These are phyloP conservation scores for Lotmaria passim DNA, from an alignment of 208 protist species.

Conservation along the genomic window DNA sequence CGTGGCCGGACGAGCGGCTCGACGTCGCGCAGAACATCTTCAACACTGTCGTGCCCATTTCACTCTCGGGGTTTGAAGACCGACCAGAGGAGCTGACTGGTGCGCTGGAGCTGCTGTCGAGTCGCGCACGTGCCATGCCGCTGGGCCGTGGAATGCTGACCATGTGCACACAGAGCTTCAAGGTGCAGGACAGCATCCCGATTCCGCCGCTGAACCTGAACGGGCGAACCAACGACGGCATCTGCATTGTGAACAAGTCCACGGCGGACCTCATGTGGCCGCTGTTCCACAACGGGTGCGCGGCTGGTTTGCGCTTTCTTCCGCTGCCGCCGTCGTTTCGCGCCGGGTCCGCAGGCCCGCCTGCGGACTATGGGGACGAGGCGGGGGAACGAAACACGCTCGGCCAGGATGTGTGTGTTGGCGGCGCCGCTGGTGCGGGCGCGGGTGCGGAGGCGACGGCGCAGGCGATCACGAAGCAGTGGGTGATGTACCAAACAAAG, in stretches of 20 bases:
- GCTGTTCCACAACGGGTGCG: slow-evolving; percentile 86
- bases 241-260: slow-evolving; percentile 61
- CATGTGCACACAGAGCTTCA: slow-evolving; percentile 83
- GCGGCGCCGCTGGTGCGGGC: background rate
- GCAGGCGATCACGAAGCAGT: slow-evolving; percentile 73
- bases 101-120: slow-evolving; percentile 52
- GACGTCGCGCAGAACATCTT: slow-evolving; percentile 76
- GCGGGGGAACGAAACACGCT: background rate
- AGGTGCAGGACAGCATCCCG: slow-evolving; percentile 78
- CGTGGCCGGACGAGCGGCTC: slow-evolving; percentile 72
- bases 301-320: slow-evolving; percentile 80
- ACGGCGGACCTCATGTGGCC: slow-evolving; percentile 77
- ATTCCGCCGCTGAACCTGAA: slow-evolving; percentile 72
- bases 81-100: slow-evolving; percentile 56
- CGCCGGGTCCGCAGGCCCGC: background rate
- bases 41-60: slow-evolving; percentile 74
- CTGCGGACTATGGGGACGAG: background rate
- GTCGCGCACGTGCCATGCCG: slow-evolving; percentile 57
- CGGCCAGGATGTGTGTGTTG: background rate
- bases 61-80: slow-evolving; percentile 54
- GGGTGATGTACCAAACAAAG: slow-evolving; percentile 89
- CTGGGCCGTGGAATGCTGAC: slow-evolving; percentile 86
- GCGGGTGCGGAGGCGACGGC: too few species aligned
- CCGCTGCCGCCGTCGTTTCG: slow-evolving; percentile 42
- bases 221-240: slow-evolving; percentile 71